Evolutionary conservation across 2,329 filamentous ascomycete species (phyloP).

Genomic region (Cercospora sp.): DNA sequence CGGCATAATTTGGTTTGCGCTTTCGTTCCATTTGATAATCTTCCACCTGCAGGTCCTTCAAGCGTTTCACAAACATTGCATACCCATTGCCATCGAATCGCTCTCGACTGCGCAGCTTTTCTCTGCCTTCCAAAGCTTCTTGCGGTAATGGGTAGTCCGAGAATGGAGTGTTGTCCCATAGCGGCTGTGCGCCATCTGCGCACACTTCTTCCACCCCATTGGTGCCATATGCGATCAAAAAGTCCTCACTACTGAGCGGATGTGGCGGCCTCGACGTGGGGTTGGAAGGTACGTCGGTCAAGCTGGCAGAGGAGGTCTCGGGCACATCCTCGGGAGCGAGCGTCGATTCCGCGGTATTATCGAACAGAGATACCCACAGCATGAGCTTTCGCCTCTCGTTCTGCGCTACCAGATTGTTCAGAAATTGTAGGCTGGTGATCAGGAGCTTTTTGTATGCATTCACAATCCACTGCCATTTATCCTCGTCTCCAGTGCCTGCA

Average conservation of each 20-base stretch:
- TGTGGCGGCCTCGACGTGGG: constrained; percentile 30
- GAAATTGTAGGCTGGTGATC: constrained; percentile 65
- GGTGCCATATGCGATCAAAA: constrained; percentile 35
- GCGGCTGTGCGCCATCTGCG: constrained; percentile 25
- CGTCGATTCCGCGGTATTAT: constrained; percentile 42
- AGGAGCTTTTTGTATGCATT: constrained; percentile 66
- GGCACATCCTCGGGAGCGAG: constrained; percentile 32
- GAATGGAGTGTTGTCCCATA: constrained; percentile 30
- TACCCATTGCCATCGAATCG: constrained; percentile 34
- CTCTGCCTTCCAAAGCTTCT: constrained; percentile 26
- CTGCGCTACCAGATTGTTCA: constrained; percentile 66
- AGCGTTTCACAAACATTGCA: constrained; percentile 33
- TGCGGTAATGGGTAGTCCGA: constrained; percentile 27
- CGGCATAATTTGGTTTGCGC: constrained; percentile 32
- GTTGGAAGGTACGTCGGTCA: constrained; percentile 35
- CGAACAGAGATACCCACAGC: constrained; percentile 65
- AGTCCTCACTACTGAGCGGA: constrained; percentile 32
- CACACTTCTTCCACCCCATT: constrained; percentile 28
- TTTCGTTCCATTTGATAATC: constrained; percentile 31
- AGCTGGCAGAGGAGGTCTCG: constrained; percentile 31
- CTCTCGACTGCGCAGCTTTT: constrained; percentile 15
- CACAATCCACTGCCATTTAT: constrained; percentile 65
- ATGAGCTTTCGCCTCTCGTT: constrained; percentile 66
- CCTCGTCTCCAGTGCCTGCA: constrained; percentile 61
- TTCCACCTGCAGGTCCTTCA: constrained; percentile 26